Percentiles rank a stretch among this genome's conserved stretches.
phyloP scores from a whole-genome alignment of 2,329 filamentous ascomycete species.

The Pseudocercospora cruenta region DNA sequence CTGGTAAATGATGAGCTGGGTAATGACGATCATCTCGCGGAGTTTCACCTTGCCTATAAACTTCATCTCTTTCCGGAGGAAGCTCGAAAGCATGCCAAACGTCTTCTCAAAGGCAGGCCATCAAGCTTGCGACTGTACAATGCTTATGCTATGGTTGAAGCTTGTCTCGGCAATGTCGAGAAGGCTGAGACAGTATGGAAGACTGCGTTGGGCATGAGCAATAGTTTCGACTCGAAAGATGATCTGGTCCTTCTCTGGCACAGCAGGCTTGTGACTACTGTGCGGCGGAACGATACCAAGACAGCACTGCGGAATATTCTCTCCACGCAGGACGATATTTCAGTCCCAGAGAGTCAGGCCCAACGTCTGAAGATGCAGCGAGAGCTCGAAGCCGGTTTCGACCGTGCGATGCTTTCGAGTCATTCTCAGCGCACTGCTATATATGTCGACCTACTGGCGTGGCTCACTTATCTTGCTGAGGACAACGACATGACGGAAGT shows the following conservation, averaged over 20 bases:
- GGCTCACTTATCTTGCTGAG: conserved; percentile 68
- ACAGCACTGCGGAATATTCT: conserved; percentile 43
- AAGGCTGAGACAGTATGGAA: conserved; percentile 67
- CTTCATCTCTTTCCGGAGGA: conserved; percentile 55
- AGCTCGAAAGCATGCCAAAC: conserved; percentile 72
- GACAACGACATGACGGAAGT: conserved; percentile 40
- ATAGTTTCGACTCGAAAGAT: conserved; percentile 43
- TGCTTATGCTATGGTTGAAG: conserved; percentile 75
- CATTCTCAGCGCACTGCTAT: conserved; percentile 55
- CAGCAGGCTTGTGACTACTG: conserved; percentile 64
- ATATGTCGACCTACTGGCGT: conserved; percentile 63
- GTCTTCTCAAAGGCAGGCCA: conserved; percentile 69
- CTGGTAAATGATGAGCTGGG: conserved; percentile 11
- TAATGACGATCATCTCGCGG: conserved; percentile 60
- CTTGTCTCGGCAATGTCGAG: conserved; percentile 58
- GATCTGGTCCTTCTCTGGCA: conserved; percentile 58
- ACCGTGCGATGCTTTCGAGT: conserved; percentile 59
- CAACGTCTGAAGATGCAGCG: conserved; percentile 58
- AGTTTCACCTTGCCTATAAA: conserved; percentile 73
- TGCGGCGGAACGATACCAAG: neutral
- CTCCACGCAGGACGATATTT: conserved; percentile 23
- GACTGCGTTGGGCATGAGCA: conserved; percentile 66
- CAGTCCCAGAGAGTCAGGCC: neutral
- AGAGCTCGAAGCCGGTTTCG: conserved; percentile 57
- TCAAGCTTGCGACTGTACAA: conserved; percentile 73